phyloP scores from a whole-genome alignment of 108 stramenopile species.

The Nannochloropsis granulata region DNA sequence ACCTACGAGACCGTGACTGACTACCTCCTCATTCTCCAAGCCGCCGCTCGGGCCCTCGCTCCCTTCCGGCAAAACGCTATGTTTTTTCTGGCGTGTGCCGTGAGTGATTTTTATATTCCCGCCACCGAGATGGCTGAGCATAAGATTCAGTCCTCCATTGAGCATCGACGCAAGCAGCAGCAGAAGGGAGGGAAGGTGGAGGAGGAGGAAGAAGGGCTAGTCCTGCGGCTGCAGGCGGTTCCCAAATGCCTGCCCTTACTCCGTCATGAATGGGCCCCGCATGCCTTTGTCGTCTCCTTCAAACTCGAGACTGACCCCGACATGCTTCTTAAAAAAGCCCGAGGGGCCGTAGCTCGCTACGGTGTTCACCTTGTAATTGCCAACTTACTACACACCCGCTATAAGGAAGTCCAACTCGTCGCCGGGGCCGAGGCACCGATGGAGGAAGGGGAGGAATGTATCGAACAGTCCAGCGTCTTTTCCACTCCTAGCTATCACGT shows the following conservation, averaged over 20 bases:
- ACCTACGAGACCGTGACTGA: not conserved
- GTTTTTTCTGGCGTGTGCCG: slow-evolving; percentile 80
- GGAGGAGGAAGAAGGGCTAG: slow-evolving; percentile 33
- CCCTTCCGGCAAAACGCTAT: slow-evolving; percentile 38
- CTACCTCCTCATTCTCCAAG: not conserved
- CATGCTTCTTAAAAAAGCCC: slow-evolving; percentile 67
- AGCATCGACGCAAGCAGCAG: not conserved
- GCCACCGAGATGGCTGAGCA: slow-evolving; percentile 54
- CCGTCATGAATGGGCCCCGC: slow-evolving; percentile 62
- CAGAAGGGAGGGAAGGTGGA: not conserved
- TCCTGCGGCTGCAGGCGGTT: slow-evolving; percentile 55
- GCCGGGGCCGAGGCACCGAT: not conserved
- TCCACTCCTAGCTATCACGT: not conserved
- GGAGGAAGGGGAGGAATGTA: not conserved
- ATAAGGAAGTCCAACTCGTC: slow-evolving; percentile 55
- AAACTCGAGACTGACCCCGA: slow-evolving; percentile 87
- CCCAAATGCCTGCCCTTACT: slow-evolving; percentile 75
- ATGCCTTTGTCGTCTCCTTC: slow-evolving; percentile 85
- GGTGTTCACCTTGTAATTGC: slow-evolving; percentile 88
- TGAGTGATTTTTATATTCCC: slow-evolving; percentile 89
- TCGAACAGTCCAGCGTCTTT: not conserved
- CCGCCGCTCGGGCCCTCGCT: not conserved
- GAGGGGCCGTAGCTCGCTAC: slow-evolving; percentile 54
- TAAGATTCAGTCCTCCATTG: slow-evolving; percentile 70
- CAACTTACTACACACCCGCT: slow-evolving; percentile 67